phyloP scores from a whole-genome alignment of 2,329 filamentous ascomycete genomes.

The Sarocladium strictum region DNA sequence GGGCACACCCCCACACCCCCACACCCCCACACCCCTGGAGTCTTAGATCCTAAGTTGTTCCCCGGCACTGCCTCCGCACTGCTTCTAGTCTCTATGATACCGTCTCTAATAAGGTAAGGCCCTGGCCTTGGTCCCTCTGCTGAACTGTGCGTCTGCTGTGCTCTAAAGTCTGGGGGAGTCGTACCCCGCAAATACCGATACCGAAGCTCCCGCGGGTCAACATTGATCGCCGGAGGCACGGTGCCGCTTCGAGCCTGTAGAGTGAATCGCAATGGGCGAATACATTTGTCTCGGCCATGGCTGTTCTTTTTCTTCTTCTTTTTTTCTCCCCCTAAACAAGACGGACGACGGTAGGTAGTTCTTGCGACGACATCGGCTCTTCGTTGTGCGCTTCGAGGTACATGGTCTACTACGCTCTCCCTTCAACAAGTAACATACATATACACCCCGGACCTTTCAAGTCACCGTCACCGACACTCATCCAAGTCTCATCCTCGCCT shows the following conservation, averaged over 20 bases:
- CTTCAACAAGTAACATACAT: no score
- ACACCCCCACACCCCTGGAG: no score
- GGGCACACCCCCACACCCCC: no score
- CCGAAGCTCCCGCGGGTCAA: conserved; percentile 8
- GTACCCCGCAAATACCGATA: conserved; percentile 8
- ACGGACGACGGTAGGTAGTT: conserved; percentile 6
- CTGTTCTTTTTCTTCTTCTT: neutral
- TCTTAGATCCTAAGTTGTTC: no score
- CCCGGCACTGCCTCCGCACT: no score
- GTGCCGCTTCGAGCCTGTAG: neutral
- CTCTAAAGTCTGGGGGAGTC: neutral
- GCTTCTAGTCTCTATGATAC: no score
- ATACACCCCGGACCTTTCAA: neutral
- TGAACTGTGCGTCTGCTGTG: neutral
- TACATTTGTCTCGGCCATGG: neutral
- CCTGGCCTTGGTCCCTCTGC: neutral
- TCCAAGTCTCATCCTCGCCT: no score
- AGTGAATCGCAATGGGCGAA: neutral
- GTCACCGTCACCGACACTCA: no score
- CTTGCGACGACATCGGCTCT: conserved; percentile 5
- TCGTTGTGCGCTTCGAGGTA: neutral
- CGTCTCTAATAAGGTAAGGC: no score
- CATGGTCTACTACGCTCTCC: neutral
- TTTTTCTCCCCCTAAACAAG: neutral
- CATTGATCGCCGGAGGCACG: neutral